Percentiles rank a stretch among this genome's conserved stretches.
Conservation (phyloP, 108 stramenopile genomes). For the Cyclotella atomus region DNA sequence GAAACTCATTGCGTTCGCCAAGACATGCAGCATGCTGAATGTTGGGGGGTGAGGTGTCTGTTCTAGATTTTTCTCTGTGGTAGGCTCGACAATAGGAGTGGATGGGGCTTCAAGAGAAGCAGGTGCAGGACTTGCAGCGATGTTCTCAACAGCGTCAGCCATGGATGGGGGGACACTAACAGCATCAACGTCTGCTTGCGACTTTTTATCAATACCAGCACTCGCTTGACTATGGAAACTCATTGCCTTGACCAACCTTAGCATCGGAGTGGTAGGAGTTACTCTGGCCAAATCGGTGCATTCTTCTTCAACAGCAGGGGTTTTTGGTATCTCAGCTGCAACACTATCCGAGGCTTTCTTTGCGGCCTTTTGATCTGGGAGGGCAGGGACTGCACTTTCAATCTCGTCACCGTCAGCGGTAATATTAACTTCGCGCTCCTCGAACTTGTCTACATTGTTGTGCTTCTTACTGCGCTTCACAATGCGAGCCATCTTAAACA, state of each 20-base stretch:
- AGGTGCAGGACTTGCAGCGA: background rate
- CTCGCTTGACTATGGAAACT: background rate
- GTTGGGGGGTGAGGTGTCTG: background rate
- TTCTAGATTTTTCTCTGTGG: background rate
- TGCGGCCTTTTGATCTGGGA: background rate
- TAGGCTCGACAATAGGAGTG: too few species aligned
- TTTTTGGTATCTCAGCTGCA: too few species aligned
- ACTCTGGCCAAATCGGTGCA: background rate
- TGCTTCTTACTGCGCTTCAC: background rate
- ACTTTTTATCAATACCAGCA: too few species aligned
- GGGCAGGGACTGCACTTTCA: background rate
- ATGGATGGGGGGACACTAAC: background rate
- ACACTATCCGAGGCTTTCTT: too few species aligned
- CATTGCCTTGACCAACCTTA: background rate
- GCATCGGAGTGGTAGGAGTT: background rate
- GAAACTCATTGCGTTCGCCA: conserved; percentile 3
- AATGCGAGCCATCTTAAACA: background rate
- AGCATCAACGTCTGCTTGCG: background rate
- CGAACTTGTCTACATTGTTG: background rate
- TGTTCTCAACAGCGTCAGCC: background rate
- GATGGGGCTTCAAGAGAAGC: background rate
- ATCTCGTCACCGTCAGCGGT: background rate
- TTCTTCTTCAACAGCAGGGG: background rate
- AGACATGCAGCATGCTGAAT: background rate
- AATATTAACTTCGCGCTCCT: background rate